These are phyloP conservation scores for Globisporangium solare DNA, from an alignment of 352 stramenopile species.

Conservation along the genomic window DNA sequence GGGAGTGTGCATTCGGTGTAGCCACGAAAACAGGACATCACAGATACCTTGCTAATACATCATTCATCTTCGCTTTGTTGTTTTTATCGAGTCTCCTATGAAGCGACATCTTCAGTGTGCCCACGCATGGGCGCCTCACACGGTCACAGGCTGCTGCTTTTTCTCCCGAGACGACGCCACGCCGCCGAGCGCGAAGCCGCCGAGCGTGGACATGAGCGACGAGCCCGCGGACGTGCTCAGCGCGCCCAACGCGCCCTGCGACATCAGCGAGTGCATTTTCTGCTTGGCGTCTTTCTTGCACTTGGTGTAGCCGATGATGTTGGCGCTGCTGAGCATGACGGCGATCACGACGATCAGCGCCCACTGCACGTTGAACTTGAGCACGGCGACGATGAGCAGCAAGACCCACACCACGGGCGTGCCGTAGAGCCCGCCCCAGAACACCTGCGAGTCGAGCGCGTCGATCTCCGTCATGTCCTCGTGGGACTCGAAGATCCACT, in stretches of 20 bases:
- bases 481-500: slow-evolving; percentile 96
- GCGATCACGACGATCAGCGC: slow-evolving; percentile 92
- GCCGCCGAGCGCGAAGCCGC: slow-evolving; percentile 55
- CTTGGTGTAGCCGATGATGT: slow-evolving; percentile 98
- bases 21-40: slow-evolving; percentile 1
- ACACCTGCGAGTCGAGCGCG: slow-evolving; percentile 87
- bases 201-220: slow-evolving; percentile 74
- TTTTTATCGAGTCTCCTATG: neutral
- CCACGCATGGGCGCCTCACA: slow-evolving; percentile 23
- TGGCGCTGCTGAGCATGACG: slow-evolving; percentile 89
- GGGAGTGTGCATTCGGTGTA: neutral
- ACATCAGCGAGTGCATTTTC: slow-evolving; percentile 84
- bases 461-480: slow-evolving; percentile 89
- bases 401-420: slow-evolving; percentile 89
- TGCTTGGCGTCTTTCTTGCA: slow-evolving; percentile 90
- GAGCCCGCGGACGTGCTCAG: slow-evolving; percentile 62
- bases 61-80: slow-evolving; percentile 4
- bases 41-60: slow-evolving; percentile 9
- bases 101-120: too few relatives aligned
- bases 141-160: slow-evolving; percentile 30
- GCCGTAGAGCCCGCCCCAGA: slow-evolving; percentile 96
- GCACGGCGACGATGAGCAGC: slow-evolving; percentile 89
- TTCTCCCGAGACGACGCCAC: slow-evolving; percentile 8
- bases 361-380: slow-evolving; percentile 94
- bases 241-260: slow-evolving; percentile 61